Conservation (phyloP, 2,329 filamentous ascomycete genomes). For the Stemphylium lycopersici region DNA sequence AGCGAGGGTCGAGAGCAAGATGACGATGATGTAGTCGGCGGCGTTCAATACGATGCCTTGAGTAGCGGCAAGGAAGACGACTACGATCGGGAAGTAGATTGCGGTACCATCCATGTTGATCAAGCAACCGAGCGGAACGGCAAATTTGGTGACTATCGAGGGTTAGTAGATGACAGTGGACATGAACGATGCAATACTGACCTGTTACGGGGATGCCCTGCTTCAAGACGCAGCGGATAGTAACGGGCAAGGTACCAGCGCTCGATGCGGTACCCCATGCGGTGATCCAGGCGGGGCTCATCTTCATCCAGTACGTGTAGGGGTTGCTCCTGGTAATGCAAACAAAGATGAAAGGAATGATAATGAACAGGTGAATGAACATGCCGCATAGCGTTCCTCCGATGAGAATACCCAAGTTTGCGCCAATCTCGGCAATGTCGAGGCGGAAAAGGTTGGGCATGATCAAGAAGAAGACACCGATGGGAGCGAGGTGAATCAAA, state of each 20-base stretch:
- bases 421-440: constrained; percentile 55
- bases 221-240: constrained; percentile 51
- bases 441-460: constrained; percentile 59
- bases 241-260: constrained; percentile 60
- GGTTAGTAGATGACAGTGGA: background rate
- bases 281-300: constrained; percentile 60
- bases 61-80: constrained; percentile 60
- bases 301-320: constrained; percentile 56
- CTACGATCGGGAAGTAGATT: constrained; percentile 62
- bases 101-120: constrained; percentile 54
- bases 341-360: constrained; percentile 51
- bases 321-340: constrained; percentile 53
- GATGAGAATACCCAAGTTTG: constrained; percentile 59
- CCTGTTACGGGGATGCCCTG: constrained; percentile 51
- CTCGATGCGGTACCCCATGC: constrained; percentile 62
- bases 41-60: constrained; percentile 54
- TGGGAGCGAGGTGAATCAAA: constrained; percentile 57
- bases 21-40: constrained; percentile 58
- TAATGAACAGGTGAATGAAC: constrained; percentile 55
- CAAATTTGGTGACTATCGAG: constrained; percentile 52
- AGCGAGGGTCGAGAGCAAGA: constrained; percentile 57
- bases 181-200: background rate
- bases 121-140: constrained; percentile 55
- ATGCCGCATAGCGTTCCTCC: constrained; percentile 56
- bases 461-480: constrained; percentile 62